phyloP scores from a whole-genome alignment of 2,329 filamentous ascomycete genomes.

The Zopfia rhizophila region DNA sequence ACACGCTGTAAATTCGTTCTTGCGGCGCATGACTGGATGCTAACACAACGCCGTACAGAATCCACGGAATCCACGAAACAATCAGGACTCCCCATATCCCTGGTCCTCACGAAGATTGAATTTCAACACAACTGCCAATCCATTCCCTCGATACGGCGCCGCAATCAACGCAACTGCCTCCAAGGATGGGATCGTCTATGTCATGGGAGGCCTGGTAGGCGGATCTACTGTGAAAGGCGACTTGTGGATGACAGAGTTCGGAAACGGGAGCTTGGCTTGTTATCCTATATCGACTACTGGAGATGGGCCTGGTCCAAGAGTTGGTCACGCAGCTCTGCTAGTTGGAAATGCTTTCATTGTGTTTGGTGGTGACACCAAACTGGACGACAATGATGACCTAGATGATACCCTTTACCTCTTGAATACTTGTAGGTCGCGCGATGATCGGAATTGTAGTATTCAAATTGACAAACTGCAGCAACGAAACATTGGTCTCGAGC shows the following conservation, averaged over 20 bases:
- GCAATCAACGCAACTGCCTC: slow-evolving; percentile 92
- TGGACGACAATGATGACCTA: slow-evolving; percentile 88
- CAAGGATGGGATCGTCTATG: slow-evolving; percentile 96
- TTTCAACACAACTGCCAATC: slow-evolving; percentile 85
- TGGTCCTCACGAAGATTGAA: slow-evolving; percentile 93
- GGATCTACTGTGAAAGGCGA: slow-evolving; percentile 96
- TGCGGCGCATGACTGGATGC: slow-evolving; percentile 26
- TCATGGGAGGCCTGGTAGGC: slow-evolving; percentile 97
- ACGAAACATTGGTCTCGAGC: slow-evolving; percentile 98
- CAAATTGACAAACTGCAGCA: slow-evolving; percentile 65
- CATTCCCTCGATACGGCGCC: slow-evolving; percentile 96
- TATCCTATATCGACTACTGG: slow-evolving; percentile 91
- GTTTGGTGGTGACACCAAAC: slow-evolving; percentile 97
- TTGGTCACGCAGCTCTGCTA: slow-evolving; percentile 91
- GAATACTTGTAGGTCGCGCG: slow-evolving; percentile 85
- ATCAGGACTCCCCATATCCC: slow-evolving; percentile 86
- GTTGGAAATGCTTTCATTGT: slow-evolving; percentile 99
- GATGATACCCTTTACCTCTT: slow-evolving; percentile 96
- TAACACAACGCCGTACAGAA: slow-evolving; percentile 27
- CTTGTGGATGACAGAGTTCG: slow-evolving; percentile 96
- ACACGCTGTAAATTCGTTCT: too few relatives aligned
- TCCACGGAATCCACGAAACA: slow-evolving; percentile 48
- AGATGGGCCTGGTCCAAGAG: slow-evolving; percentile 92
- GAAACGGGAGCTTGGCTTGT: slow-evolving; percentile 81
- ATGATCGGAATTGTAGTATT: slow-evolving; percentile 3